Percentiles rank a stretch among this genome's conserved stretches.
phyloP scores from a whole-genome alignment of 257 asterid genomes.

The Datura wrightii region DNA sequence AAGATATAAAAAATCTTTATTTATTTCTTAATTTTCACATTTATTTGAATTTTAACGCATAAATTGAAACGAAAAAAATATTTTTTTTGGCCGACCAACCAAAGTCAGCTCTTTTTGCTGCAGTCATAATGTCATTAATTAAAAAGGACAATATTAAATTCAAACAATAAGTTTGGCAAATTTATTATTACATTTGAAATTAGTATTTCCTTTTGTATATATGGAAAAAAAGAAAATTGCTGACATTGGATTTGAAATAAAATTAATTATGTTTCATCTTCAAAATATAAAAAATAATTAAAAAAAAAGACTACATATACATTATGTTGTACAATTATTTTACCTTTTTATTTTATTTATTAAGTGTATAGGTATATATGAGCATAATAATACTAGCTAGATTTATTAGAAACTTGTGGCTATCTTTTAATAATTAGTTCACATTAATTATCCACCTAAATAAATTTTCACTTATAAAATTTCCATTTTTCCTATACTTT shows the following conservation, averaged over 20 bases:
- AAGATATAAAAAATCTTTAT: background rate
- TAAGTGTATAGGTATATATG: background rate
- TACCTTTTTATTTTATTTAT: background rate
- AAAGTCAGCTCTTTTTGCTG: background rate
- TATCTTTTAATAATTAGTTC: background rate
- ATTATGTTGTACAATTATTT: background rate
- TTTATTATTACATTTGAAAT: background rate
- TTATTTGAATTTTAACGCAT: background rate
- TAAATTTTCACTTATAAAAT: background rate
- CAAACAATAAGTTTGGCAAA: background rate
- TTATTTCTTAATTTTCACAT: background rate
- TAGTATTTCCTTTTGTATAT: too few relatives aligned
- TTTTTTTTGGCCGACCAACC: background rate
- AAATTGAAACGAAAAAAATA: background rate
- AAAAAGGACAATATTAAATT: background rate
- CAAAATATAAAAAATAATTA: background rate
- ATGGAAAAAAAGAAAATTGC: background rate
- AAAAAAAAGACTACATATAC: background rate
- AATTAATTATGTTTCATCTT: background rate
- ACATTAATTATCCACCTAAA: background rate
- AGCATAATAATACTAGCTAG: background rate
- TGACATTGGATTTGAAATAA: background rate
- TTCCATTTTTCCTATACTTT: too few relatives aligned
- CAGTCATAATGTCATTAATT: background rate
- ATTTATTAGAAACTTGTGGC: conserved; percentile 7